These are phyloP conservation scores for Cercospora janseana DNA, from an alignment of 2,329 filamentous ascomycete species.

Conservation along the genomic window DNA sequence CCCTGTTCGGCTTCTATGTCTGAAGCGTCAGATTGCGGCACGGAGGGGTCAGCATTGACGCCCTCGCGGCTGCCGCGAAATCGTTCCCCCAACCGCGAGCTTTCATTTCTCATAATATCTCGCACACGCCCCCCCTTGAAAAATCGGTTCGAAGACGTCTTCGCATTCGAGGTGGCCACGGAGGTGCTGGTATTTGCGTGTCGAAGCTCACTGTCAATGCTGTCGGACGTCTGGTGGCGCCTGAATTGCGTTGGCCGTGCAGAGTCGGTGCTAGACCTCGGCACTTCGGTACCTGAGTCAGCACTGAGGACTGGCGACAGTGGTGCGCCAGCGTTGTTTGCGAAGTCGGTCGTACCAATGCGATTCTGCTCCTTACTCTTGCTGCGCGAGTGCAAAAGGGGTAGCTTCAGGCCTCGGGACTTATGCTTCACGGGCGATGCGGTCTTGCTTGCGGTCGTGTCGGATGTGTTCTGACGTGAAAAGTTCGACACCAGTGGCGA, in stretches of 20 bases:
- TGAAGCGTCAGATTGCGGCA: conserved; percentile 47
- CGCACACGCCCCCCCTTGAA: conserved; percentile 76
- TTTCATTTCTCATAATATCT: conserved; percentile 65
- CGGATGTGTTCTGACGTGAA: conserved; percentile 2
- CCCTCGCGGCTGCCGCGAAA: conserved; percentile 58
- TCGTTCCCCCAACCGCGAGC: conserved; percentile 60
- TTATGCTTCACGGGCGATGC: conserved; percentile 35
- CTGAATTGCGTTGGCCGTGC: conserved; percentile 35
- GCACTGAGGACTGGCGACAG: conserved; percentile 22
- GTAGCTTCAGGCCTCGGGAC: conserved; percentile 35
- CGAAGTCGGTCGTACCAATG: conserved; percentile 36
- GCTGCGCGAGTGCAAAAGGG: conserved; percentile 43
- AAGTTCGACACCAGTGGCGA: conserved; percentile 24
- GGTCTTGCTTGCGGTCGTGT: conserved; percentile 12
- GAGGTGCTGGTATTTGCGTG: conserved; percentile 29
- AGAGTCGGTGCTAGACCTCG: conserved; percentile 38
- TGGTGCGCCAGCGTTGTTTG: conserved; percentile 16
- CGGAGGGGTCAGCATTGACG: conserved; percentile 31
- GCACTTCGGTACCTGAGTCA: conserved; percentile 18
- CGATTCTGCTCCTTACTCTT: conserved; percentile 38
- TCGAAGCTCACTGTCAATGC: conserved; percentile 44
- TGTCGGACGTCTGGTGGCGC: conserved; percentile 46
- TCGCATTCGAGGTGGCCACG: conserved; percentile 21
- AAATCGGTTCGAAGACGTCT: conserved; percentile 65
- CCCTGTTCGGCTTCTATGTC: conserved; percentile 46